Percentiles rank a stretch among this genome's conserved stretches.
These are phyloP conservation scores for Verticillium zaregamsianum DNA, from an alignment of 2,329 filamentous ascomycete genomes.

Conservation along the genomic window DNA sequence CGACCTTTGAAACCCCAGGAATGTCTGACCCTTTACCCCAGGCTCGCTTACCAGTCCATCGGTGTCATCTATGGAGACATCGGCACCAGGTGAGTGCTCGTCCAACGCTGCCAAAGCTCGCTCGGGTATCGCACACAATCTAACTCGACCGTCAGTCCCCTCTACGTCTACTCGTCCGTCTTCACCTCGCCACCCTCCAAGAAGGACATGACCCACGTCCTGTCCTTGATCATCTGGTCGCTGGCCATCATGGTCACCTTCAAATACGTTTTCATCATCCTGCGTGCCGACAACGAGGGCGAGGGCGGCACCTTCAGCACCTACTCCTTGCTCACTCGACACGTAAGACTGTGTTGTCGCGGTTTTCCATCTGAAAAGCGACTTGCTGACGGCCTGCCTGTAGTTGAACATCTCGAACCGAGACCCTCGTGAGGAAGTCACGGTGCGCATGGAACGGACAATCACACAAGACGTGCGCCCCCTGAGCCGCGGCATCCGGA, in stretches of 20 bases:
- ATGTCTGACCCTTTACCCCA: slow-evolving; percentile 10
- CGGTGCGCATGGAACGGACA: slow-evolving; percentile 56
- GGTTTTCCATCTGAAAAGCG: background rate
- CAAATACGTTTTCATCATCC: slow-evolving; percentile 64
- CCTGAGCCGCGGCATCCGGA: slow-evolving; percentile 48
- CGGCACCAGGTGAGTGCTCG: slow-evolving; percentile 34
- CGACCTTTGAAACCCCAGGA: fast-evolving
- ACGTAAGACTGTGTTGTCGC: slow-evolving; percentile 27
- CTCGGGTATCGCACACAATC: background rate
- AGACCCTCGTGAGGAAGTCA: slow-evolving; percentile 52
- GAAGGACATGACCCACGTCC: slow-evolving; percentile 57
- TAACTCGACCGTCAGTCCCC: slow-evolving; percentile 41
- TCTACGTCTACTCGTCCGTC: slow-evolving; percentile 68
- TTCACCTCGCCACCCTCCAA: slow-evolving; percentile 53
- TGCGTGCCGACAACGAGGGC: slow-evolving; percentile 65
- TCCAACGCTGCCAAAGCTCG: too few species aligned
- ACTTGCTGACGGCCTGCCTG: slow-evolving; percentile 17
- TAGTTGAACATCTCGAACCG: slow-evolving; percentile 52
- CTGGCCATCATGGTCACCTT: slow-evolving; percentile 65
- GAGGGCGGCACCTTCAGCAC: slow-evolving; percentile 67
- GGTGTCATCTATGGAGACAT: slow-evolving; percentile 70
- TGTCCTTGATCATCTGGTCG: slow-evolving; percentile 68
- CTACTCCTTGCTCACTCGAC: slow-evolving; percentile 60
- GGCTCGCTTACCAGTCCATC: slow-evolving; percentile 60
- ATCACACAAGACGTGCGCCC: slow-evolving; percentile 50